Evolutionary conservation across 441 rosid genomes (phyloP).

Genomic region (Syzygium syzygioides): DNA sequence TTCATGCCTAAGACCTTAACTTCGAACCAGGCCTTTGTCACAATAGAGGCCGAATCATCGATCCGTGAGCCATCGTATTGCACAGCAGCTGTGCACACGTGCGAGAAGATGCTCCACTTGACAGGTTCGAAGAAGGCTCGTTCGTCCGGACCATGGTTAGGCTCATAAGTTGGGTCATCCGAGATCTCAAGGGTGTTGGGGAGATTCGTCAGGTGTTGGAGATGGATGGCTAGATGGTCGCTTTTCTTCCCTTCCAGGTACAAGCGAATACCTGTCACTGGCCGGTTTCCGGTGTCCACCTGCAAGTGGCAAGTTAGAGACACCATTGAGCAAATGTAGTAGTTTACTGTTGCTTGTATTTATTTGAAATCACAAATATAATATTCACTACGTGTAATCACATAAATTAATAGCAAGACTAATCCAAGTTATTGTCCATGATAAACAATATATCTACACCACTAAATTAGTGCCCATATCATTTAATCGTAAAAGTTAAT

Average conservation of each 20-base stretch:
- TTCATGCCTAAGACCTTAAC: conserved; percentile 77
- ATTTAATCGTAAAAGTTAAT: not conserved
- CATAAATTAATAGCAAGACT: not conserved
- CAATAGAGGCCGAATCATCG: conserved; percentile 68
- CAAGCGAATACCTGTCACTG: conserved; percentile 81
- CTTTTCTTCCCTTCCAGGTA: conserved; percentile 90
- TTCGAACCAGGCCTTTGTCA: conserved; percentile 91
- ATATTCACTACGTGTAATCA: not conserved
- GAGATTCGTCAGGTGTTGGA: conserved; percentile 74
- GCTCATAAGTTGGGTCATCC: conserved; percentile 48
- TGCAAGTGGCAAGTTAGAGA: conserved; percentile 16
- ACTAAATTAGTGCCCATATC: not conserved
- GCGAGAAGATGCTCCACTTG: conserved; percentile 92
- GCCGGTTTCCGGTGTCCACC: conserved; percentile 79
- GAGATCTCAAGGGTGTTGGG: conserved; percentile 58
- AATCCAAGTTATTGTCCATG: not conserved
- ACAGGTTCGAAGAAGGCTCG: conserved; percentile 77
- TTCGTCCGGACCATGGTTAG: conserved; percentile 36
- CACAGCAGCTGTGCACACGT: conserved; percentile 83
- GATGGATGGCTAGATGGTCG: conserved; percentile 81
- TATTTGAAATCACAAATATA: not conserved
- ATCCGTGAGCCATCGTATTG: conserved; percentile 48
- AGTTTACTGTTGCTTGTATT: not conserved
- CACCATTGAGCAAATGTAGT: not conserved
- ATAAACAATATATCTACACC: not conserved